A percentile compares a stretch with the other conserved stretches of the same genome.
Conservation (phyloP, 345 rosid species). For the Eucalyptus cloeziana region DNA sequence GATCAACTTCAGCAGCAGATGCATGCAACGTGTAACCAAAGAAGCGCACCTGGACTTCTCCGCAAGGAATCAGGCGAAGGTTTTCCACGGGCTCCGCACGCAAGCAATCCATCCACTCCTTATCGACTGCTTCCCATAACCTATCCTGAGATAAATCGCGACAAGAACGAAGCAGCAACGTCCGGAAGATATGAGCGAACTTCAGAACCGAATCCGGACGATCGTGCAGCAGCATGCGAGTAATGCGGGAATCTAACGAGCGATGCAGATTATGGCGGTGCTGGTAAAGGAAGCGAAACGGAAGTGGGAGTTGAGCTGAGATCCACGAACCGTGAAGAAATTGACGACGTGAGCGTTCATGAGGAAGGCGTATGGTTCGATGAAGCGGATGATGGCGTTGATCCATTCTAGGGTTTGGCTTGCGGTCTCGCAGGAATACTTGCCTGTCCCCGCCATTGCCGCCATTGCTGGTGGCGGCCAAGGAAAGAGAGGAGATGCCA, state of each 20-base stretch:
- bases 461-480: neutral
- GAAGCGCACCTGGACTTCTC: constrained; percentile 39
- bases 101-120: constrained; percentile 71
- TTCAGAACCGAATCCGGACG: neutral
- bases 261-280: neutral
- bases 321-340: constrained; percentile 44
- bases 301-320: neutral
- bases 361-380: constrained; percentile 40
- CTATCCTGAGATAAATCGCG: constrained; percentile 19
- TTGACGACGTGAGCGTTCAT: constrained; percentile 66
- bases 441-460: neutral
- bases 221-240: neutral
- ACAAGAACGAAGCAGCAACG: neutral
- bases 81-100: constrained; percentile 41
- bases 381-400: constrained; percentile 44
- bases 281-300: neutral
- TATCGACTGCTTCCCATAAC: constrained; percentile 71
- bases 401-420: constrained; percentile 68
- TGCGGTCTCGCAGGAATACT: constrained; percentile 53
- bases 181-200: neutral
- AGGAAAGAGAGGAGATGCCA: constrained; percentile 11
- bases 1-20: neutral
- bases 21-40: neutral
- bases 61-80: constrained; percentile 70
- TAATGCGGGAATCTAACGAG: neutral